phyloP scores from a whole-genome alignment of 2,329 filamentous ascomycete genomes.

The Cytospora piceicola region DNA sequence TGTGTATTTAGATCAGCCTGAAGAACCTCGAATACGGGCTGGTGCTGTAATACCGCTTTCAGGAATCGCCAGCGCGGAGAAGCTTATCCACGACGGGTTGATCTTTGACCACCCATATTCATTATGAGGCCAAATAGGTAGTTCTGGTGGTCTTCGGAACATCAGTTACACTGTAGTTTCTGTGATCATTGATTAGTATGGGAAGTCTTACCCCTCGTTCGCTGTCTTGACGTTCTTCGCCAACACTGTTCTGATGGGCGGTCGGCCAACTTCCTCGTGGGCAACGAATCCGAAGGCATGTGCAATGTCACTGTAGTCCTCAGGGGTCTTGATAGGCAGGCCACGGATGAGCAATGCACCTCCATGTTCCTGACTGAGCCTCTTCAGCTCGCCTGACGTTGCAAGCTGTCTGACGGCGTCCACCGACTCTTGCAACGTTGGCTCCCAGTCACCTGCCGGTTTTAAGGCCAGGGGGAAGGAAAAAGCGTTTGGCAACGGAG shows the following conservation, averaged over 20 bases:
- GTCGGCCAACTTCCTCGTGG: slow-evolving; percentile 42
- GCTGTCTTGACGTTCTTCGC: slow-evolving; percentile 44
- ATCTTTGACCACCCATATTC: slow-evolving; percentile 46
- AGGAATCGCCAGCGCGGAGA: slow-evolving; percentile 36
- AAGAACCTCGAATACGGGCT: neutral
- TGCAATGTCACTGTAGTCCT: slow-evolving; percentile 42
- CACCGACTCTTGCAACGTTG: slow-evolving; percentile 31
- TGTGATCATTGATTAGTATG: fast-evolving
- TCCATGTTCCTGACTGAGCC: slow-evolving; percentile 37
- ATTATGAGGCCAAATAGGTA: slow-evolving; percentile 46
- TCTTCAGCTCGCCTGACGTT: slow-evolving; percentile 36
- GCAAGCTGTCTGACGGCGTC: slow-evolving; percentile 31
- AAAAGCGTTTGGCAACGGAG: neutral
- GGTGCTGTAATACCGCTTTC: slow-evolving; percentile 30
- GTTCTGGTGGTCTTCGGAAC: slow-evolving; percentile 37
- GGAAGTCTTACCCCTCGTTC: slow-evolving; percentile 39
- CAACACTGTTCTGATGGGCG: slow-evolving; percentile 39
- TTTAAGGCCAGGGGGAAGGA: slow-evolving; percentile 19
- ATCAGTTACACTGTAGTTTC: neutral
- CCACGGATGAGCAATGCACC: slow-evolving; percentile 42
- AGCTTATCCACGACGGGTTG: slow-evolving; percentile 43
- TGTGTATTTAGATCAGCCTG: slow-evolving; percentile 13
- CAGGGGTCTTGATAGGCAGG: slow-evolving; percentile 38
- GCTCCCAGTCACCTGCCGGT: slow-evolving; percentile 3
- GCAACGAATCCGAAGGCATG: slow-evolving; percentile 42